Evolutionary conservation across 2,329 filamentous ascomycete genomes (phyloP).

Genomic region (Ophiocordyceps camponoti-saundersi): DNA sequence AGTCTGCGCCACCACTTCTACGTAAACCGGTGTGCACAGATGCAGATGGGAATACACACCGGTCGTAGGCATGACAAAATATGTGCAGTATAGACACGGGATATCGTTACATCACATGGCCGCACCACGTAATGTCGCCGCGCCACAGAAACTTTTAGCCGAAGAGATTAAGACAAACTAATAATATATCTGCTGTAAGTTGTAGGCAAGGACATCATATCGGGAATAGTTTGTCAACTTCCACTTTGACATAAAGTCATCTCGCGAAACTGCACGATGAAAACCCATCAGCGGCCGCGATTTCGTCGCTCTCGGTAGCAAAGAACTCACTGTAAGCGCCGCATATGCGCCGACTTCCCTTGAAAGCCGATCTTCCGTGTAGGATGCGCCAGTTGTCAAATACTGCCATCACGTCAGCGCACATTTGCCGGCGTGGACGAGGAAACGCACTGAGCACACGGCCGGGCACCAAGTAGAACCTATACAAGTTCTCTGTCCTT

Average conservation of each 20-base stretch:
- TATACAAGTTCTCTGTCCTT: slow-evolving; percentile 49
- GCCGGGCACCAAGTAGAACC: slow-evolving; percentile 69
- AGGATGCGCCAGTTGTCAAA: slow-evolving; percentile 95
- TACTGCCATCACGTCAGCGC: slow-evolving; percentile 28
- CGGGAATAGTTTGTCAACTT: slow-evolving; percentile 48
- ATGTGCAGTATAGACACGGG: too few relatives aligned
- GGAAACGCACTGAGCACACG: slow-evolving; percentile 48
- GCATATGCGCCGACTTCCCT: slow-evolving; percentile 72
- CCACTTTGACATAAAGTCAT: slow-evolving; percentile 67
- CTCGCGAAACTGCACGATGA: slow-evolving; percentile 44
- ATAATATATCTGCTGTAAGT: slow-evolving; percentile 8
- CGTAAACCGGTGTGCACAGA: too few relatives aligned
- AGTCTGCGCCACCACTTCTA: too few relatives aligned
- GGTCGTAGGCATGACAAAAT: too few relatives aligned
- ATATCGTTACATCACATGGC: too few relatives aligned
- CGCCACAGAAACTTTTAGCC: too few relatives aligned
- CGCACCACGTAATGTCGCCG: too few relatives aligned
- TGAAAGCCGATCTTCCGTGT: slow-evolving; percentile 72
- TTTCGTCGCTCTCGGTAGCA: too few relatives aligned
- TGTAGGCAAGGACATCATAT: slow-evolving; percentile 23
- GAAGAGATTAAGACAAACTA: background rate
- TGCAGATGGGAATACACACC: too few relatives aligned
- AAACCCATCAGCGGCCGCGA: background rate
- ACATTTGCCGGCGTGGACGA: background rate
- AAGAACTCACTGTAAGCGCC: slow-evolving; percentile 65